A percentile compares a stretch with the other conserved stretches of the same genome.
Evolutionary conservation across 805 yeast species (phyloP).

Genomic region (Wickerhamomyces kurtzmanii): DNA sequence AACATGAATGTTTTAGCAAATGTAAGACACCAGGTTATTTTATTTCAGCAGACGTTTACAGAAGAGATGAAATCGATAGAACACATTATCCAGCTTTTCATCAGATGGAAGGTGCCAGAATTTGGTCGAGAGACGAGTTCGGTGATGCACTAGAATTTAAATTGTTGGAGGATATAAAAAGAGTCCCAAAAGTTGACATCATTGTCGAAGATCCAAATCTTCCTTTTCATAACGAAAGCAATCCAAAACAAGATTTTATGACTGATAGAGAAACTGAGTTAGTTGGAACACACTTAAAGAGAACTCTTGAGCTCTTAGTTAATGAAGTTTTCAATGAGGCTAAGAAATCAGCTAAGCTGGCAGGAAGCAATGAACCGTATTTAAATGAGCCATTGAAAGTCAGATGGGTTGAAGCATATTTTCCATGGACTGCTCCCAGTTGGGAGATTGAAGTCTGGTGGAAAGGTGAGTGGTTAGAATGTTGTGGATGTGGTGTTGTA

Average conservation of each 20-base stretch:
- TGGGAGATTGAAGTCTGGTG: constrained; percentile 99
- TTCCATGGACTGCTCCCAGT: constrained; percentile 98
- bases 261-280: constrained; percentile 57
- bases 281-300: constrained; percentile 69
- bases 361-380: constrained; percentile 52
- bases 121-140: constrained; percentile 54
- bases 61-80: constrained; percentile 90
- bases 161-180: constrained; percentile 47
- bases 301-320: constrained; percentile 77
- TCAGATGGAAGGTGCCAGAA: constrained; percentile 93
- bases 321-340: constrained; percentile 75
- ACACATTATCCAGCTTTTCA: constrained; percentile 97
- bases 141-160: constrained; percentile 23
- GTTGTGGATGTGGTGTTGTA: constrained; percentile 93
- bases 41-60: constrained; percentile 91
- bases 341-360: constrained; percentile 44
- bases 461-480: constrained; percentile 96
- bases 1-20: constrained; percentile 66
- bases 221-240: constrained; percentile 37
- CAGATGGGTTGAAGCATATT: constrained; percentile 91
- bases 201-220: constrained; percentile 70
- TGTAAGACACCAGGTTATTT: constrained; percentile 76
- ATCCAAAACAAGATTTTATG: constrained; percentile 81
- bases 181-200: constrained; percentile 58
- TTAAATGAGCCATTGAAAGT: constrained; percentile 69